phyloP scores from a whole-genome alignment of 768 basidiomycete species.

The Candolleomyces eurysporus region DNA sequence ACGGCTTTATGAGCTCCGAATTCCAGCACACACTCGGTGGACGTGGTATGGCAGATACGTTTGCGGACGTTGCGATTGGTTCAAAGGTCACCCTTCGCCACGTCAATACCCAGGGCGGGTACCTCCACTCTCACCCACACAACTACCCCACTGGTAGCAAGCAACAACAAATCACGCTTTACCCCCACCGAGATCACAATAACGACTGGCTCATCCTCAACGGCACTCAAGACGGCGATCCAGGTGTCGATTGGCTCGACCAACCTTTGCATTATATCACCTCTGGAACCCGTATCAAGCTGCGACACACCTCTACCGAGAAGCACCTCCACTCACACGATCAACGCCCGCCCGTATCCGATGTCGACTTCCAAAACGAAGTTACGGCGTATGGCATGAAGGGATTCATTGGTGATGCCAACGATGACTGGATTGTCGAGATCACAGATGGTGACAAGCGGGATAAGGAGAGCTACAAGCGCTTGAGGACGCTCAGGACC shows the following conservation, averaged over 20 bases:
- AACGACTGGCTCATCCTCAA: constrained; percentile 90
- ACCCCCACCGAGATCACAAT: constrained; percentile 97
- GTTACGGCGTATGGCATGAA: constrained; percentile 91
- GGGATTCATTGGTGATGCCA: constrained; percentile 83
- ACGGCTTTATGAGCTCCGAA: constrained; percentile 99
- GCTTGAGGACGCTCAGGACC: constrained; percentile 78
- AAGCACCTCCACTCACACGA: constrained; percentile 96
- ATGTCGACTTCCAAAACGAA: constrained; percentile 99
- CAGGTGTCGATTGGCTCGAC: constrained; percentile 42
- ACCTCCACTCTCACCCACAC: constrained; percentile 92
- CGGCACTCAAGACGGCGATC: constrained; percentile 49
- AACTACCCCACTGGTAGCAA: constrained; percentile 87
- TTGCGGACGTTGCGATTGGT: constrained; percentile 88
- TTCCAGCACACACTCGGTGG: constrained; percentile 96
- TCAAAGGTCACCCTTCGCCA: constrained; percentile 85
- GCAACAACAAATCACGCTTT: constrained; percentile 99
- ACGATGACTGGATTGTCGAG: constrained; percentile 92
- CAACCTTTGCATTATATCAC: constrained; percentile 62
- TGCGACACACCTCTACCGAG: constrained; percentile 76
- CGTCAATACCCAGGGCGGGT: constrained; percentile 97
- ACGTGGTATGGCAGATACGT: constrained; percentile 90
- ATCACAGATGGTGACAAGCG: constrained; percentile 67
- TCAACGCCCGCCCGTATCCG: constrained; percentile 88
- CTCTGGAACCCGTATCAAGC: constrained; percentile 68
- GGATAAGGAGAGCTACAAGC: constrained; percentile 65